Evolutionary conservation across 2,329 filamentous ascomycete species (phyloP), one percentile per base, ranked within the genome.

Genomic region (Calonectria honghensis): DNA sequence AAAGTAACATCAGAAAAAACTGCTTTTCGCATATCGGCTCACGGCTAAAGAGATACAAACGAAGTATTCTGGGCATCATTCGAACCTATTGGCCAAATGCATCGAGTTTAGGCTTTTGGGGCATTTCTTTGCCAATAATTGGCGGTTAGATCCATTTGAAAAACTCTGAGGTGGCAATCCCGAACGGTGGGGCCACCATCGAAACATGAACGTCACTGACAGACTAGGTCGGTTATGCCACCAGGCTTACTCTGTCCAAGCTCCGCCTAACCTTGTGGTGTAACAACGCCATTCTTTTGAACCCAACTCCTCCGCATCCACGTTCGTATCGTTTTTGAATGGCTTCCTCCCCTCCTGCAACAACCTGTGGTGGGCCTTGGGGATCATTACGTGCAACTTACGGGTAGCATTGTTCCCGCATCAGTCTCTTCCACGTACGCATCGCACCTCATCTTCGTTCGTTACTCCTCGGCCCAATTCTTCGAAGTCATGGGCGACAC

Each of bases 401-500:
- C 37, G 57, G 57, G 6, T 63, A 63, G 35, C 7, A 63, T 63
- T 41, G 35, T 39, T 27, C 35, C 37, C 16, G 13, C 24, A 63
- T 10, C 37, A 37, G 14, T 63, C 57, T 37, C 57, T 63, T 63
- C 35, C 24, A 39, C 57, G 16, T 27, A 29, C n/a, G 20, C n/a
- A 63, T 39, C 35, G 27, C n/a, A 20, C 35, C 37, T 18, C 27
- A 20, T 37, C 57, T 39, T 61, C 57, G 24, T 41, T 63, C 27
- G 27, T 31, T 32, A 35, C 51, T 52, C 1, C 35, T 63, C 54
- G 20, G 10, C 16, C 37, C 37, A 27, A 16, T 20, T 61, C 14
- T 27, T 32, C 51, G 35, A 65, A 59, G 35, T 50, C 68, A 84
- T 85, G 84, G 78, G 79, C 68, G 80, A 82, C 31, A 77, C 79